Base-by-base conservation (phyloP, 2,329 filamentous ascomycete species). In the Monosporascus sp. region DNA sequence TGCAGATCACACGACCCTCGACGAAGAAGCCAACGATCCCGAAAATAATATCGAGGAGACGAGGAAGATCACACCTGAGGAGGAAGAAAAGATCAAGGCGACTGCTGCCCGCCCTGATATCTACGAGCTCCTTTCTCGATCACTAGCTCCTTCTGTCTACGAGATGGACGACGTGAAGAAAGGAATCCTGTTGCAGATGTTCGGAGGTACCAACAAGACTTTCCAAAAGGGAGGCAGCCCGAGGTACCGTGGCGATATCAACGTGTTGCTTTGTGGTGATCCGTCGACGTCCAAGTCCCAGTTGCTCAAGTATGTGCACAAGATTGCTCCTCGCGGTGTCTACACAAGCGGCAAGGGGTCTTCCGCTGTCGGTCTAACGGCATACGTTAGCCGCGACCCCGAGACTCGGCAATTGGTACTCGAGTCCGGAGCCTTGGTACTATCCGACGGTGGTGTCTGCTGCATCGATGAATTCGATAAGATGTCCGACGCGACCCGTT, bases 141-240 rank as follows among this genome's bases (percentile, higher is more conserved):
- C 93, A 1, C 78, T 99, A 28, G 94, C 94, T 2, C 94, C 94
- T 15, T 97, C 92, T 55, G 88, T 99, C 65, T 97, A 95, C 74
- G 94, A 99, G 72, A 89, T 96, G 86, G 94, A 99, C 62, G 94
- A 99, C 65, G 91, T 97, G 48, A 99, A 99, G 79, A 99, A 99
- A 74, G 94, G 94, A 11, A 97, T 99, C 57, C 78, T 99, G 11
- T 84, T 99, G 4, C 94, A 99, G 67, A 83, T 99, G 41, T 99
- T 99, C 68, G 93, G 94, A 38, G 94, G 94, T 53, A 96, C 94
- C 37, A 99, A 99, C 78, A 99, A 99, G 75, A 90, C 89, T 1
- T 99, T 99, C 70, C 84, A 96, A 55, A 97, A 97, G 72, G 94
- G 94, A 52, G 94, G 92, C 54, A 96, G 89, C 66, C 94, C 94